A percentile compares a stretch with the other conserved stretches of the same genome.
phyloP scores from a whole-genome alignment of 2,329 filamentous ascomycete species.

The Penicillium sp. region DNA sequence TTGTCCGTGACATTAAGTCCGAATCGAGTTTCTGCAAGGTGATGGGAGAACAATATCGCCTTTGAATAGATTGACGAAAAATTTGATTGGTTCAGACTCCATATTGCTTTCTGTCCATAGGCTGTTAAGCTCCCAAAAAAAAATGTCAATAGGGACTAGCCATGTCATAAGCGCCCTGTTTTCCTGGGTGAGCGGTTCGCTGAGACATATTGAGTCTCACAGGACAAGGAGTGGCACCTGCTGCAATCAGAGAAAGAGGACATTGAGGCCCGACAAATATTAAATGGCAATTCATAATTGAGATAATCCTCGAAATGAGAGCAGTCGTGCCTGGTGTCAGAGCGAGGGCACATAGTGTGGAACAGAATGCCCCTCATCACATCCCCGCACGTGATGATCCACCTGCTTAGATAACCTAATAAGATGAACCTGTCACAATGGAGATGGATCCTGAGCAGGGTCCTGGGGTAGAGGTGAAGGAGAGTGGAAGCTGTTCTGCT shows the following conservation, averaged over 20 bases:
- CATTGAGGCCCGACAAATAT: constrained; percentile 2
- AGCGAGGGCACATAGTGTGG: constrained; percentile 9
- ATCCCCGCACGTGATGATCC: constrained; percentile 17
- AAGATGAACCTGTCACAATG: neutral
- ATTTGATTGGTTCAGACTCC: constrained; percentile 21
- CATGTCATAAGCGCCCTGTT: constrained; percentile 38
- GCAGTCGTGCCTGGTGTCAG: constrained; percentile 7
- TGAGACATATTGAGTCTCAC: constrained; percentile 27
- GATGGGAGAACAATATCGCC: constrained; percentile 16
- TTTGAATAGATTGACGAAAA: constrained; percentile 27
- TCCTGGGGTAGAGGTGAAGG: no score
- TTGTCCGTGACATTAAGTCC: constrained; percentile 29
- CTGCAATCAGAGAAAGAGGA: constrained; percentile 12
- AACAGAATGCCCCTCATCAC: constrained; percentile 21
- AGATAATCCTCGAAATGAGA: neutral
- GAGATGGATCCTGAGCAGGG: neutral
- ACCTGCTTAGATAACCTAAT: constrained; percentile 10
- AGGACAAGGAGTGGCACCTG: constrained; percentile 6
- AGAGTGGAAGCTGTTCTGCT: neutral
- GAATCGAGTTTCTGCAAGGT: constrained; percentile 30
- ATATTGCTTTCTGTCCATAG: constrained; percentile 19
- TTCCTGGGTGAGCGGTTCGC: constrained; percentile 33
- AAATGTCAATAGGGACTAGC: constrained; percentile 27
- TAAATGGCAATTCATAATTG: constrained; percentile 9
- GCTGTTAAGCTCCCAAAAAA: constrained; percentile 29